Evolutionary conservation across 2,329 filamentous ascomycete genomes (phyloP).

Genomic region (Exophiala viscosa): DNA sequence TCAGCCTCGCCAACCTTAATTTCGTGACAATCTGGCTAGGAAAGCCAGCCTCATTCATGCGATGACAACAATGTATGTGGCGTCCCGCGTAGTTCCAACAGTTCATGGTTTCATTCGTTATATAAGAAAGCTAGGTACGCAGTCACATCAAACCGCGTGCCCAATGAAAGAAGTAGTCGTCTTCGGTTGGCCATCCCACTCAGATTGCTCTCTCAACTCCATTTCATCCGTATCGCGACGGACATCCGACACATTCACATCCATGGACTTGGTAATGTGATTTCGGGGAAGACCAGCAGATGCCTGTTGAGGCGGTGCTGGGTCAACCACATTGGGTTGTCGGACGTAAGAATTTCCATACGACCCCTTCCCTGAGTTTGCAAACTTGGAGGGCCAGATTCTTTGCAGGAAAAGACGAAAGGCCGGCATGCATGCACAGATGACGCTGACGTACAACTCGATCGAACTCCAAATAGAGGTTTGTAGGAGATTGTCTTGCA

Average conservation of each 20-base stretch:
- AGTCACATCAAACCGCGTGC: too few species aligned
- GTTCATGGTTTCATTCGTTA: too few species aligned
- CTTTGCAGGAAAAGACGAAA: neutral
- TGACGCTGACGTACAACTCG: neutral
- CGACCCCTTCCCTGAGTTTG: neutral
- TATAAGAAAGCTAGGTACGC: too few species aligned
- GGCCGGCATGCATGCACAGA: conserved; percentile 1
- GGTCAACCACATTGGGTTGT: neutral
- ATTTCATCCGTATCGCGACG: neutral
- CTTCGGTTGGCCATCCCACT: too few species aligned
- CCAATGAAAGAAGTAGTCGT: too few species aligned
- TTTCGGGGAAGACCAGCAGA: neutral
- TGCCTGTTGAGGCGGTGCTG: neutral
- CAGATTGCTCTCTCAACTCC: neutral
- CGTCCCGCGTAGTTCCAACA: too few species aligned
- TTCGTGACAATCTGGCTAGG: too few species aligned
- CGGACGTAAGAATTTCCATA: neutral
- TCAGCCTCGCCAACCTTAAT: too few species aligned
- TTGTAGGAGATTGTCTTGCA: neutral
- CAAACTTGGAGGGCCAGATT: neutral
- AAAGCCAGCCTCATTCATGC: too few species aligned
- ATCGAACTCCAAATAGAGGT: neutral
- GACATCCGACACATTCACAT: neutral
- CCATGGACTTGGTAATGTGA: neutral
- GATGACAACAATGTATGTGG: too few species aligned